A percentile compares a stretch with the other conserved stretches of the same genome.
Evolutionary conservation across 2,329 filamentous ascomycete species (phyloP).

Genomic region (Cryphonectria nitschkei): DNA sequence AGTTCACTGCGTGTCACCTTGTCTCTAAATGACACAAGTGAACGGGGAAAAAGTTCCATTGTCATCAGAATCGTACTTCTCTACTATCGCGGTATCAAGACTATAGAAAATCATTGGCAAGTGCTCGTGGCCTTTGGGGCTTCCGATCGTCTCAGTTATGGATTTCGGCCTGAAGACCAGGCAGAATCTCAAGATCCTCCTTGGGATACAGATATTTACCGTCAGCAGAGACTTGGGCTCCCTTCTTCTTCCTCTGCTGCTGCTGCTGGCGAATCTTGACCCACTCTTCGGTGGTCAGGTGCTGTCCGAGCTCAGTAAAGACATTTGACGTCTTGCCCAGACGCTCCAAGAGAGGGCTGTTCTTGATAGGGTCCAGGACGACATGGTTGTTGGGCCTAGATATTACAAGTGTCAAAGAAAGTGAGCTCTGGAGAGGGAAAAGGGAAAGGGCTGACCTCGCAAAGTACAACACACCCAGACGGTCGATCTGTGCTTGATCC

Average conservation of each 20-base stretch:
- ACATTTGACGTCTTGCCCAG: constrained; percentile 42
- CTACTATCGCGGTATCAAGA: background rate
- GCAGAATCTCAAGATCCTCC: constrained; percentile 47
- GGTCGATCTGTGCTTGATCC: constrained; percentile 41
- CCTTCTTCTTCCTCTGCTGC: constrained; percentile 43
- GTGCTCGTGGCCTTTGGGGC: background rate
- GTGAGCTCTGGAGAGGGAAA: too few species aligned
- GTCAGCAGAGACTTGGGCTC: constrained; percentile 40
- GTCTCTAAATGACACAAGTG: background rate
- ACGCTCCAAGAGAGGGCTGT: constrained; percentile 42
- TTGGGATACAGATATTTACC: constrained; percentile 41
- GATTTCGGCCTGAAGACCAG: constrained; percentile 44
- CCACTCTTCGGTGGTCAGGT: constrained; percentile 46
- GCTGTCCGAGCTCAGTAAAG: constrained; percentile 45
- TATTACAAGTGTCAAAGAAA: background rate
- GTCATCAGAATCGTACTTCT: background rate
- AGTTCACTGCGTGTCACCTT: background rate
- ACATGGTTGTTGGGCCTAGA: constrained; percentile 47
- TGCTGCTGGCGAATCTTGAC: constrained; percentile 45
- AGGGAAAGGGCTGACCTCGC: constrained; percentile 32
- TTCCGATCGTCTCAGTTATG: constrained; percentile 36
- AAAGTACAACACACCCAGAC: constrained; percentile 49
- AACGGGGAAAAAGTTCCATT: background rate
- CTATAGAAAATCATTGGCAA: background rate
- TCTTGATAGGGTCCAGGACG: constrained; percentile 41